These are phyloP conservation scores for Trametes versicolor DNA, from an alignment of 1,284 basidiomycete genomes.

Conservation along the genomic window DNA sequence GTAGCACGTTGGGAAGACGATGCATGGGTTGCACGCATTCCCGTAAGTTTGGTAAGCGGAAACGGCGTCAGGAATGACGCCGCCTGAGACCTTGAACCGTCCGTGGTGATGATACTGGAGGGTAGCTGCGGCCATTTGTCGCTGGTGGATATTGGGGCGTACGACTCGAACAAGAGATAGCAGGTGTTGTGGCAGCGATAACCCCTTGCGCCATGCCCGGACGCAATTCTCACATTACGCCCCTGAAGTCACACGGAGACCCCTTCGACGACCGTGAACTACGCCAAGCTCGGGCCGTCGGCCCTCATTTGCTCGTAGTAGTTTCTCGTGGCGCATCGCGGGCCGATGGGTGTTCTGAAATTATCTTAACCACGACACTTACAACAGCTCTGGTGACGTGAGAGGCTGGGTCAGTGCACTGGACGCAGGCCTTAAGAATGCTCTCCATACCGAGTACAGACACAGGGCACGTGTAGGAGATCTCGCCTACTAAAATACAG, in stretches of 20 bases:
- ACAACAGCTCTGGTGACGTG: not conserved
- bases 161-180: not conserved
- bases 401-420: not conserved
- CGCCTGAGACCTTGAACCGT: slow-evolving; percentile 48
- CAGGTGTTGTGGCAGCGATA: not conserved
- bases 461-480: no score
- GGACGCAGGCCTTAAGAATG: not conserved
- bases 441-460: not conserved
- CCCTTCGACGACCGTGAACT: not conserved
- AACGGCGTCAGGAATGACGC: slow-evolving; percentile 49
- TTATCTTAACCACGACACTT: not conserved
- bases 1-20: slow-evolving; percentile 53
- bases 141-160: not conserved
- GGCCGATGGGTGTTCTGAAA: not conserved
- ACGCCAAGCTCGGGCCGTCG: not conserved
- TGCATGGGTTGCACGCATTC: slow-evolving; percentile 48
- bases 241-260: not conserved
- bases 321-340: not conserved
- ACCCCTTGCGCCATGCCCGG: not conserved
- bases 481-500: not conserved
- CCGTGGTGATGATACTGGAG: slow-evolving; percentile 46
- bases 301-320: not conserved
- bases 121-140: slow-evolving; percentile 7
- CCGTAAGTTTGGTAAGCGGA: slow-evolving; percentile 52
- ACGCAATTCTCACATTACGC: not conserved